Evolutionary conservation across 1,284 basidiomycete species (phyloP), one percentile per base, ranked within the genome.

Genomic region (Ustilago loliicola): DNA sequence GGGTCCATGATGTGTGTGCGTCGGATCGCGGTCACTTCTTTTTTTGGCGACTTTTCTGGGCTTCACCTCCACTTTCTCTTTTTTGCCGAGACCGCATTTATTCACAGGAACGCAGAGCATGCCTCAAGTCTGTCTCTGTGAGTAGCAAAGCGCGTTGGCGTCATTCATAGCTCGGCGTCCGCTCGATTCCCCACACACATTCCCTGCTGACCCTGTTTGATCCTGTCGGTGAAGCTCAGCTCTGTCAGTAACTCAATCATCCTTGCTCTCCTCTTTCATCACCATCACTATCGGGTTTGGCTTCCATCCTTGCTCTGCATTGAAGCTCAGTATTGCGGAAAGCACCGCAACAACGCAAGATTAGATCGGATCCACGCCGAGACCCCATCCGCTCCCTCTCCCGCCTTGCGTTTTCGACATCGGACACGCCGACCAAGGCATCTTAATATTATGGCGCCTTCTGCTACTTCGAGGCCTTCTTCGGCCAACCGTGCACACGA

Each of bases 361-460:
- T 17, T 47, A n/a, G 45, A 47, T 21, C 23, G 40, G 15, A 42
- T 42, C n/a, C n/a, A 47, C 8, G 21, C 8, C 45, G 23, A 47
- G n/a, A 5, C 11, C 45, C 3, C 29, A 30, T 25, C 48, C 27
- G 34, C n/a, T 45, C 19, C 19, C 51, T 32, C 19, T n/a, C n/a
- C n/a, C n/a, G n/a, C n/a, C n/a, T n/a, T 4, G 38, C 48, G 25
- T 40, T 40, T 25, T 50, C 9, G 27, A 42, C 63, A 61, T 61
- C 60, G 47, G 38, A 57, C 36, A 23, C 15, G 54, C 45, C 15
- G 25, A 27, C 48, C 13, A 34, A 8, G 7, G 25, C 1, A n/a
- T 29, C 15, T 34, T 13, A 29, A 36, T 65, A 60, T 23, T 9
- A 75, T 75, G 72, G 64, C 63, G 21, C 54, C 63, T 25, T 58